phyloP scores from a whole-genome alignment of 495 filamentous ascomycete genomes.

The Penicillium canescens region DNA sequence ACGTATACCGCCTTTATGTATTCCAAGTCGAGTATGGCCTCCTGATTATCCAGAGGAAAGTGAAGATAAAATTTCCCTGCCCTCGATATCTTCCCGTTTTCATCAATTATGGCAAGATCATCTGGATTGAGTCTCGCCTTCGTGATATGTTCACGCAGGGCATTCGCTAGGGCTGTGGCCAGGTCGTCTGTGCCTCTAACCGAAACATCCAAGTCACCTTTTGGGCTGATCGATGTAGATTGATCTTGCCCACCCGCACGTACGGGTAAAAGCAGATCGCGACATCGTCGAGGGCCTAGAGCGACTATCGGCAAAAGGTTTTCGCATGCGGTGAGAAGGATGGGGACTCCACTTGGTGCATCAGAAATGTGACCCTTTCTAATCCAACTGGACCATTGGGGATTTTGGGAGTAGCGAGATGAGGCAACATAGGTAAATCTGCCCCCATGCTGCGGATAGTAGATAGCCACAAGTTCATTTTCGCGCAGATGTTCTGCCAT shows the following conservation, averaged over 20 bases:
- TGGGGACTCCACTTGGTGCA: constrained; percentile 8
- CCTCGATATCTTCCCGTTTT: constrained; percentile 2
- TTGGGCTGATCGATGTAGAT: too few species aligned
- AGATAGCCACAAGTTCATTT: constrained; percentile 28
- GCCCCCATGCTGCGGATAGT: constrained; percentile 9
- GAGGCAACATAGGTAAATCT: constrained; percentile 27
- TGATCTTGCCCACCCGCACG: too few species aligned
- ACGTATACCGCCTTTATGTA: constrained; percentile 24
- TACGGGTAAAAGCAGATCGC: too few species aligned
- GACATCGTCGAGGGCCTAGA: too few species aligned
- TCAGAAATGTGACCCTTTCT: too few species aligned
- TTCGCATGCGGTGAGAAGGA: constrained; percentile 19
- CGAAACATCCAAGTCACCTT: too few species aligned
- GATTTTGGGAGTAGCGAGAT: constrained; percentile 16
- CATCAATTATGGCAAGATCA: constrained; percentile 15
- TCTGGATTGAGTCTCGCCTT: constrained; percentile 18
- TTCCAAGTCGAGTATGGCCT: constrained; percentile 21
- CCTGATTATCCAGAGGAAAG: constrained; percentile 27
- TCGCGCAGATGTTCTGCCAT: constrained; percentile 27
- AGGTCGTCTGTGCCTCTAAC: too few species aligned
- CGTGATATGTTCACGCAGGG: constrained; percentile 10
- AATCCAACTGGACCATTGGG: too few species aligned
- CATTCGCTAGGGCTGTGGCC: background rate
- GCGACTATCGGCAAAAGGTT: too few species aligned
- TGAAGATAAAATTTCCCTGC: constrained; percentile 41